Conservation (phyloP, 768 basidiomycete genomes). For the Amanita rubescens region DNA sequence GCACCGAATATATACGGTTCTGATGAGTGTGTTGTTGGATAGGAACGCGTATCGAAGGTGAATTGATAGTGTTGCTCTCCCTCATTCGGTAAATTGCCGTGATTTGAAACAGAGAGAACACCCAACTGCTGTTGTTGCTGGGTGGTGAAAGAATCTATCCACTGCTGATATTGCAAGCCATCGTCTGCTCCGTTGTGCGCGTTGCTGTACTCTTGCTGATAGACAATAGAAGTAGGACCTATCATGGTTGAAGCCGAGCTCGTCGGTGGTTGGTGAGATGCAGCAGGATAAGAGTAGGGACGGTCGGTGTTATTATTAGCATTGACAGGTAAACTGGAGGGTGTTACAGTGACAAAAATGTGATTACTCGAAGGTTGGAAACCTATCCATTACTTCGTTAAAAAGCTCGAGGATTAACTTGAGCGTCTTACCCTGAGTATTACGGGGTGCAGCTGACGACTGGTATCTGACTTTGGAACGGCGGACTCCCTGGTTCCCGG, state of each 20-base stretch:
- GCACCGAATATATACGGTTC: background rate
- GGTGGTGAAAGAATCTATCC: slow-evolving; percentile 25
- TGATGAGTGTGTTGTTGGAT: slow-evolving; percentile 12
- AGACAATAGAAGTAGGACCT: slow-evolving; percentile 45
- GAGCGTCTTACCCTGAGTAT: background rate
- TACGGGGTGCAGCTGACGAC: background rate
- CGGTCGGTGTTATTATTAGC: slow-evolving; percentile 5
- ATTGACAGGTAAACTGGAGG: background rate
- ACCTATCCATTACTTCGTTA: background rate
- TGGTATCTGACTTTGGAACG: background rate
- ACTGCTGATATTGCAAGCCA: slow-evolving; percentile 33
- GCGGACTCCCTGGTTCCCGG: background rate
- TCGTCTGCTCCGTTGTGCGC: slow-evolving; percentile 18
- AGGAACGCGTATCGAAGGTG: slow-evolving; percentile 20
- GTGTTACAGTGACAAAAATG: background rate
- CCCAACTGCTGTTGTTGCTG: slow-evolving; percentile 13
- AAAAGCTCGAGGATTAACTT: background rate
- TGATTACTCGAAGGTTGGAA: background rate
- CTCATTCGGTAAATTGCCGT: background rate
- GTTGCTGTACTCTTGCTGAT: slow-evolving; percentile 35
- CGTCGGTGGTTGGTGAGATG: slow-evolving; percentile 10
- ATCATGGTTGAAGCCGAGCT: slow-evolving; percentile 39
- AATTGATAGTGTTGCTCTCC: slow-evolving; percentile 17
- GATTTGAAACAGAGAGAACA: slow-evolving; percentile 1
- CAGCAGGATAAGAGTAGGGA: background rate